A percentile compares a stretch with the other conserved stretches of the same genome.
phyloP scores from a whole-genome alignment of 2,329 filamentous ascomycete species.

The Colletotrichum abscissum region DNA sequence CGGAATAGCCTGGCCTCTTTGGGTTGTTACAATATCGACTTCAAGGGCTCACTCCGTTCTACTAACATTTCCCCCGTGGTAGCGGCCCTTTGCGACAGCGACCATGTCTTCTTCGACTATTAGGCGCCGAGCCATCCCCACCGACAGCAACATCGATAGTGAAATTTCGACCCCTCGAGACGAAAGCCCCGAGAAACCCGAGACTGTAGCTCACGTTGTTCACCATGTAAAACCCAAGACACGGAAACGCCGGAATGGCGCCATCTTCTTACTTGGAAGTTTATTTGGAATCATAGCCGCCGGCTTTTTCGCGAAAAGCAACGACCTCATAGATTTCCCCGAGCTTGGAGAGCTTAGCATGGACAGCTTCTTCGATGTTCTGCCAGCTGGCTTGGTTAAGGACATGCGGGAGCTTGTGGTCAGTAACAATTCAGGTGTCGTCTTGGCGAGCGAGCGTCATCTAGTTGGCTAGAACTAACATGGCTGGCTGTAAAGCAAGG shows the following conservation, averaged over 20 bases:
- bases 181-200: conserved; percentile 47
- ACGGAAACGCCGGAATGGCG: conserved; percentile 79
- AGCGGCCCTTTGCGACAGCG: conserved; percentile 2
- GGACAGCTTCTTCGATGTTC: conserved; percentile 85
- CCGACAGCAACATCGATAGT: conserved; percentile 39
- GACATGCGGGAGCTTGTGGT: conserved; percentile 90
- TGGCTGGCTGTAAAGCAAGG: conserved; percentile 68
- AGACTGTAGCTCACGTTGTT: conserved; percentile 55
- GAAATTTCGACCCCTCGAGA: conserved; percentile 41
- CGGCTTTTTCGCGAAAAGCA: conserved; percentile 88
- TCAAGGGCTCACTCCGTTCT: conserved; percentile 1
- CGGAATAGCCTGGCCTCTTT: not conserved
- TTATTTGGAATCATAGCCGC: conserved; percentile 91
- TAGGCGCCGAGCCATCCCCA: conserved; percentile 39
- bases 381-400: conserved; percentile 86
- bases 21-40: not conserved
- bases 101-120: conserved; percentile 29
- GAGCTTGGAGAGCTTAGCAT: conserved; percentile 80
- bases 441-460: not conserved
- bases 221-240: conserved; percentile 54
- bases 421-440: conserved; percentile 47
- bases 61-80: not conserved
- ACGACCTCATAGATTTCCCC: conserved; percentile 87
- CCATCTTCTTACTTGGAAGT: conserved; percentile 89
- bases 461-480: conserved; percentile 32